Evolutionary conservation across 192 early-diverging fungal species (phyloP).

Genomic region (Coemansia sp.): DNA sequence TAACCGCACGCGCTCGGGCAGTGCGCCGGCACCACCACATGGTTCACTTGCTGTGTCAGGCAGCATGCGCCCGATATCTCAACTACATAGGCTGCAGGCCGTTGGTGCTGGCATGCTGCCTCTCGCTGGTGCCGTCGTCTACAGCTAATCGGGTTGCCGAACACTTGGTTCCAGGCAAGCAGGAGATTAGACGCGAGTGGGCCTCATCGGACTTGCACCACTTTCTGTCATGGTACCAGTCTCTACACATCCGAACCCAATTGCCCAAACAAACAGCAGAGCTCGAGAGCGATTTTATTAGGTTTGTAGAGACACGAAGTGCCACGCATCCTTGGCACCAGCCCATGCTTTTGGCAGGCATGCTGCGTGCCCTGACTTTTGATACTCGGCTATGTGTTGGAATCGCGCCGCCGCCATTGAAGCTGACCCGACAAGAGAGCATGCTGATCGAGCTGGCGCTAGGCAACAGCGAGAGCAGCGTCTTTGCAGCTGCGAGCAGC

Average conservation of each 20-base stretch:
- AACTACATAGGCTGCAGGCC: conserved; percentile 18
- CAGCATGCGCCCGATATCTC: conserved; percentile 8
- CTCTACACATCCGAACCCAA: neutral
- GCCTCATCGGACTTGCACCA: conserved; percentile 35
- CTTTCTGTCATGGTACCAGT: conserved; percentile 20
- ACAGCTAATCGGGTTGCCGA: conserved; percentile 16
- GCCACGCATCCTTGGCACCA: conserved; percentile 36
- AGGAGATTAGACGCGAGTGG: conserved; percentile 40
- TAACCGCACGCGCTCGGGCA: conserved; percentile 32
- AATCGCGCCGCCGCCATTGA: conserved; percentile 27
- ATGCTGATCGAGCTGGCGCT: conserved; percentile 15
- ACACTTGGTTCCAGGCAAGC: conserved; percentile 27
- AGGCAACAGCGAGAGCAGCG: neutral
- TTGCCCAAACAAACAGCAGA: neutral
- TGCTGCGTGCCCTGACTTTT: conserved; percentile 34
- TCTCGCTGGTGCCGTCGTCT: conserved; percentile 29
- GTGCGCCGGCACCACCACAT: conserved; percentile 42
- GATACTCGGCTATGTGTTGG: conserved; percentile 38
- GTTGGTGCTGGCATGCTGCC: conserved; percentile 4
- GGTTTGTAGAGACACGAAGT: conserved; percentile 14
- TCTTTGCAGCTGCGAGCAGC: neutral
- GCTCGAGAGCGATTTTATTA: conserved; percentile 13
- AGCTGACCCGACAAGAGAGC: conserved; percentile 38
- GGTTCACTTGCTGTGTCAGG: conserved; percentile 28
- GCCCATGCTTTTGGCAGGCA: conserved; percentile 36